Conservation (phyloP, 2,329 filamentous ascomycete species). For the Paecilomyces dactylethromorphus region DNA sequence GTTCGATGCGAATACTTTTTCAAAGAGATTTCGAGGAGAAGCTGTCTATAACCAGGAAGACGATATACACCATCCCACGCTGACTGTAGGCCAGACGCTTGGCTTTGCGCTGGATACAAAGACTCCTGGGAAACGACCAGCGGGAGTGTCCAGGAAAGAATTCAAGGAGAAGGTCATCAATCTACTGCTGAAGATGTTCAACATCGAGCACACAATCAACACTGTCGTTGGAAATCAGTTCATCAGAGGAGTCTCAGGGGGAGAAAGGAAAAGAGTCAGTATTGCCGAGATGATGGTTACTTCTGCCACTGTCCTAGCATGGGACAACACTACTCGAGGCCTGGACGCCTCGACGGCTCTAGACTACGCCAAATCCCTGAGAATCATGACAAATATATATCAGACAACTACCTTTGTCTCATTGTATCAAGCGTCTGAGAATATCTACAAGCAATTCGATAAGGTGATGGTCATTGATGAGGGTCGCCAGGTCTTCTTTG, state of each 20-base stretch:
- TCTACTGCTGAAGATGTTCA: slow-evolving; percentile 65
- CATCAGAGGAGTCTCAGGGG: slow-evolving; percentile 63
- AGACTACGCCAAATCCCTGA: slow-evolving; percentile 63
- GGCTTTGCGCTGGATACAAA: slow-evolving; percentile 64
- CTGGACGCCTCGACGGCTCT: slow-evolving; percentile 68
- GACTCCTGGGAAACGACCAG: slow-evolving; percentile 56
- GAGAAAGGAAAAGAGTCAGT: slow-evolving; percentile 71
- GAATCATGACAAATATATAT: slow-evolving; percentile 60
- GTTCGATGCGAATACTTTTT: slow-evolving; percentile 45
- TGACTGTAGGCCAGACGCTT: slow-evolving; percentile 68
- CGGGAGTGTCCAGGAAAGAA: slow-evolving; percentile 55
- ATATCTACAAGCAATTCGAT: slow-evolving; percentile 53
- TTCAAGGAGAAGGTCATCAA: slow-evolving; percentile 58
- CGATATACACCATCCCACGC: slow-evolving; percentile 69
- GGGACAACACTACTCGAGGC: slow-evolving; percentile 70
- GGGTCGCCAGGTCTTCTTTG: slow-evolving; percentile 68
- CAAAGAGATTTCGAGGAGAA: slow-evolving; percentile 40
- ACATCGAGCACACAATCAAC: slow-evolving; percentile 63
- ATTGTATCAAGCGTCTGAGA: slow-evolving; percentile 61
- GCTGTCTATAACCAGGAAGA: slow-evolving; percentile 72
- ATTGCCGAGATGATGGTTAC: slow-evolving; percentile 72
- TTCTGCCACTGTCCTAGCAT: slow-evolving; percentile 59
- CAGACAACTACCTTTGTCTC: slow-evolving; percentile 58
- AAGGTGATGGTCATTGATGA: slow-evolving; percentile 62
- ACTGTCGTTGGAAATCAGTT: slow-evolving; percentile 72